Base-by-base conservation (phyloP, 1,284 basidiomycete genomes). In the Ceratobasidium papillatum region DNA sequence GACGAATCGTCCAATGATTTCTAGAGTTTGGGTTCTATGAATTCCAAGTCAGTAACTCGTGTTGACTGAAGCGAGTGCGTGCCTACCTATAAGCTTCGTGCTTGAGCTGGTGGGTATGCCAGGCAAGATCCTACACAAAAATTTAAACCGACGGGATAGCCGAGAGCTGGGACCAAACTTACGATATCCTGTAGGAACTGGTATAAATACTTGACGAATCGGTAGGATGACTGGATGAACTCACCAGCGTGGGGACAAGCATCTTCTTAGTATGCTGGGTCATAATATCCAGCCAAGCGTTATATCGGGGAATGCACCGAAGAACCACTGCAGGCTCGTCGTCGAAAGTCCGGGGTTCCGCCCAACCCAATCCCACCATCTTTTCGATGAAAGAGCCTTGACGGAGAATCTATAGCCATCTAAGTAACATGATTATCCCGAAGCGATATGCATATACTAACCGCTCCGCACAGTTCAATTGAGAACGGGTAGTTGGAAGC, bases 311-410 rank as follows among this genome's bases (percentile, higher is more conserved):
- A 63, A 78, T 77, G 73, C 78, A 75, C 8, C 79, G 76, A 5
- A 76, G 47, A 22, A 80, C 63, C 3, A 77, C 69, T 8, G 43
- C n/a, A 5, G 59, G 52, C 27, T 78, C 75, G 4, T 56, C 41
- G 2, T 56, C 61, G 56, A 79, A 78, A 12, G 77, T 86, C 0
- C 77, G 80, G 0, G 84, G 82, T 19, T 79, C 75, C 0, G 86
- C 87, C 88, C 88, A 90, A 0, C 83, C 82, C 1, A 90, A 82
- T 8, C 84, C 80, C 19, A 68, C 51, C 78, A 80, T 79, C 81
- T 89, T 89, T 75, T 81, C 77, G 3, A 88, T 82, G 76, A 90
- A 90, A 0, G 83, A 83, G 1, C 84, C 84, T 79, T 90, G 89
- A 0, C 89, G 87, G 8, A 89, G 54, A 11, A 77, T 76, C 78